Base-by-base conservation (phyloP, 1,139 yeast species). In the Spathaspora sp. region DNA sequence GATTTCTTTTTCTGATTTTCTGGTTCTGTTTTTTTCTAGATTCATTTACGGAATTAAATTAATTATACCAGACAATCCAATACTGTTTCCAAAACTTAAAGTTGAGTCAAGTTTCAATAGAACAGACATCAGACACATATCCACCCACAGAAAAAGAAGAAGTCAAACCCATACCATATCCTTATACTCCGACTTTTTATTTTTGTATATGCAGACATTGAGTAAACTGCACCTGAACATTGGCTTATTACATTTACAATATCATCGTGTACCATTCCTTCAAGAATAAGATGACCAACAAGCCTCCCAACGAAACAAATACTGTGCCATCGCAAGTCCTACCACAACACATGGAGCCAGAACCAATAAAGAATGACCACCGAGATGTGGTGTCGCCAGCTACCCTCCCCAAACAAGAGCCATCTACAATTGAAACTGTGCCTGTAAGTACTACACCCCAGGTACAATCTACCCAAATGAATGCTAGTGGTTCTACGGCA, bases 281-380 rank as follows among this genome's bases (percentile, higher is more conserved):
- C 8, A 5, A 11, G 23, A 36, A 9, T 7, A 16, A 24, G n/a
- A 20, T 24, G 25, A 23, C 23, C 18, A 42, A 20, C n/a, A 41
- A 38, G 41, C 34, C 42, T 24, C 42, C 44, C 11, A 27, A 42
- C 17, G 26, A 34, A 20, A 23, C 40, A 27, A 40, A 41, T 31
- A 13, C 40, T 27, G 38, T 25, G n/a, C 47, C 41, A 9, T 17
- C 39, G 13, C 38, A 34, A 16, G 17, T 15, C 18, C 42, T 16
- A 29, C 39, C 38, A 11, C 41, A 27, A 7, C 40, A 27, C 10
- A 38, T 29, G 11, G 36, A 11, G 23, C 17, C 16, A 31, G 36
- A 31, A 9, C 7, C 18, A 31, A 6, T 15, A 31, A 13, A 13
- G 16, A 31, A 31, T 31, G 16, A 31, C 36, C 4, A 20, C n/a